These are phyloP conservation scores for Sporothrix humicola DNA, from an alignment of 2,329 filamentous ascomycete species.

Conservation along the genomic window DNA sequence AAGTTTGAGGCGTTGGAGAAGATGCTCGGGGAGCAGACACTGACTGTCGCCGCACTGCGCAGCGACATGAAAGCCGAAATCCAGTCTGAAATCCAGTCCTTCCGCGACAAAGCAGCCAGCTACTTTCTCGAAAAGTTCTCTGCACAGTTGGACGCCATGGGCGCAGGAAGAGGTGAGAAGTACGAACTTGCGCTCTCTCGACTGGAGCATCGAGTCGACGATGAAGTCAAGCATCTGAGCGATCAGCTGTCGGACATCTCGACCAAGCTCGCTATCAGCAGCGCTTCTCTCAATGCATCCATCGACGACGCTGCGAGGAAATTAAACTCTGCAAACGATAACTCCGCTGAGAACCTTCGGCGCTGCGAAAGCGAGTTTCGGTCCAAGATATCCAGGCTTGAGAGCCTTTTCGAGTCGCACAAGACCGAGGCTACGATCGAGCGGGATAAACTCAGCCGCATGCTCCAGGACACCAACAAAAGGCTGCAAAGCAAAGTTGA, in stretches of 20 bases:
- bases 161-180: conserved; percentile 28
- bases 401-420: conserved; percentile 28
- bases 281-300: conserved; percentile 15
- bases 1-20: conserved; percentile 37
- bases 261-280: conserved; percentile 33
- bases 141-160: conserved; percentile 31
- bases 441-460: conserved; percentile 14
- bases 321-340: neutral
- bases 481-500: conserved; percentile 32
- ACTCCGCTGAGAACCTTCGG: conserved; percentile 8
- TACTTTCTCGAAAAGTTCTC: conserved; percentile 36
- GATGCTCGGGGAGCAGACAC: conserved; percentile 29
- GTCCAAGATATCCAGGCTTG: conserved; percentile 29
- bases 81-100: conserved; percentile 32
- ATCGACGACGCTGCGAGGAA: conserved; percentile 29
- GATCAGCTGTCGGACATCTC: conserved; percentile 36
- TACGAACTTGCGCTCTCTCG: conserved; percentile 32
- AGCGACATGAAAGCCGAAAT: conserved; percentile 31
- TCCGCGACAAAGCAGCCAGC: conserved; percentile 34
- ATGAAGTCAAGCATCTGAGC: conserved; percentile 34
- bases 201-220: conserved; percentile 36
- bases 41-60: conserved; percentile 18
- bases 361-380: conserved; percentile 31
- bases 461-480: conserved; percentile 26
- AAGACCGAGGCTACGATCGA: conserved; percentile 29